These are phyloP conservation scores for Casuarina glauca DNA, from an alignment of 306 rosid species.

Conservation along the genomic window DNA sequence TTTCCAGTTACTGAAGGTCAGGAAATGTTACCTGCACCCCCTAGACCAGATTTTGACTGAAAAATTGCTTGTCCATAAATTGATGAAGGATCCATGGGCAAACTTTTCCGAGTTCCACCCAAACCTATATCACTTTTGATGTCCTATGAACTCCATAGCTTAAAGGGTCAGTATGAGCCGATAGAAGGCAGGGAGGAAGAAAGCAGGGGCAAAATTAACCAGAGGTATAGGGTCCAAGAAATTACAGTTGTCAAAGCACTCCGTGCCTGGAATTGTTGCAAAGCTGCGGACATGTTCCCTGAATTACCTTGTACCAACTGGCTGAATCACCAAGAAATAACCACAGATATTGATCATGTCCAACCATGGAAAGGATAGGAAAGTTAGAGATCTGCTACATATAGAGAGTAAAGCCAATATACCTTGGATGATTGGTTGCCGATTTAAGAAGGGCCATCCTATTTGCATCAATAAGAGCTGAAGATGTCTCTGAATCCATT, in stretches of 20 bases:
- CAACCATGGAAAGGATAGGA: conserved; percentile 10
- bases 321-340: conserved; percentile 46
- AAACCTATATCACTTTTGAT: conserved; percentile 65
- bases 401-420: conserved; percentile 25
- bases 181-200: conserved; percentile 12
- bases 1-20: neutral
- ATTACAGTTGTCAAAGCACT: conserved; percentile 60
- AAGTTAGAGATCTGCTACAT: conserved; percentile 13
- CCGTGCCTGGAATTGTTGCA: conserved; percentile 78
- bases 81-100: conserved; percentile 78
- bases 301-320: conserved; percentile 77
- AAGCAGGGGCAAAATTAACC: conserved; percentile 12
- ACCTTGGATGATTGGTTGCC: conserved; percentile 79
- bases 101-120: conserved; percentile 57
- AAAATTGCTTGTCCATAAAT: conserved; percentile 71
- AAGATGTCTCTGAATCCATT: conserved; percentile 74
- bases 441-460: conserved; percentile 77
- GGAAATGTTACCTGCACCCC: conserved; percentile 55
- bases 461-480: conserved; percentile 64
- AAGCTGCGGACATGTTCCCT: conserved; percentile 64
- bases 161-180: conserved; percentile 34
- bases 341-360: conserved; percentile 26
- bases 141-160: conserved; percentile 53
- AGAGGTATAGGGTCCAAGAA: conserved; percentile 30
- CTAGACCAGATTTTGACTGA: conserved; percentile 76